A percentile compares a stretch with the other conserved stretches of the same genome.
These are phyloP conservation scores for Cochlearia excelsa DNA, from an alignment of 345 rosid species.

Conservation along the genomic window DNA sequence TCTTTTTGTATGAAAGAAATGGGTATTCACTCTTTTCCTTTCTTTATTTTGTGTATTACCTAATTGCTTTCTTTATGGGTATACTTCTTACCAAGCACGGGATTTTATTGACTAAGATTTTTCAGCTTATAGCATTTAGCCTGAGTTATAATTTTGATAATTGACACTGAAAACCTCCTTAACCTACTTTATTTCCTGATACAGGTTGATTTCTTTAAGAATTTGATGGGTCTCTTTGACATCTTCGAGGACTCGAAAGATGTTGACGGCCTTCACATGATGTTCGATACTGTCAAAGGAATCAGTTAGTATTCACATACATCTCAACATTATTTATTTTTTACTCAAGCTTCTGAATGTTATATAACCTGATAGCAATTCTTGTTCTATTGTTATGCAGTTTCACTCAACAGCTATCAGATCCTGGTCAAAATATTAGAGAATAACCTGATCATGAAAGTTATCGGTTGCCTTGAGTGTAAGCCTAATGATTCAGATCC, in stretches of 20 bases:
- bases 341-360: constrained; percentile 18
- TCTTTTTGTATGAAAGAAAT: constrained; percentile 2
- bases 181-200: constrained; percentile 34
- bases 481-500: constrained; percentile 39
- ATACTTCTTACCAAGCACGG: constrained; percentile 2
- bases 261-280: constrained; percentile 68
- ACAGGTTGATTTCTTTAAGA: constrained; percentile 76
- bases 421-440: constrained; percentile 77
- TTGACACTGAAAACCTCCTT: constrained; percentile 14
- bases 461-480: constrained; percentile 93
- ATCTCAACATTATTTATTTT: constrained; percentile 18
- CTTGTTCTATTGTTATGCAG: constrained; percentile 47
- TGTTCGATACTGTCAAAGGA: constrained; percentile 75
- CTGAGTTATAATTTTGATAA: constrained; percentile 8
- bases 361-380: constrained; percentile 15
- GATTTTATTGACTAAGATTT: constrained; percentile 14
- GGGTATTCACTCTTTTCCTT: constrained; percentile 8
- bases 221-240: constrained; percentile 70
- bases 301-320: constrained; percentile 56
- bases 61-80: background rate
- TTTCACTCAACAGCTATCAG: constrained; percentile 72
- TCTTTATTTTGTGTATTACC: constrained; percentile 7
- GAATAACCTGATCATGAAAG: constrained; percentile 82
- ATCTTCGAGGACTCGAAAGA: constrained; percentile 64
- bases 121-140: background rate